Conservation (phyloP, 176 grass and related monocot genomes). For the Elaeis guineensis region DNA sequence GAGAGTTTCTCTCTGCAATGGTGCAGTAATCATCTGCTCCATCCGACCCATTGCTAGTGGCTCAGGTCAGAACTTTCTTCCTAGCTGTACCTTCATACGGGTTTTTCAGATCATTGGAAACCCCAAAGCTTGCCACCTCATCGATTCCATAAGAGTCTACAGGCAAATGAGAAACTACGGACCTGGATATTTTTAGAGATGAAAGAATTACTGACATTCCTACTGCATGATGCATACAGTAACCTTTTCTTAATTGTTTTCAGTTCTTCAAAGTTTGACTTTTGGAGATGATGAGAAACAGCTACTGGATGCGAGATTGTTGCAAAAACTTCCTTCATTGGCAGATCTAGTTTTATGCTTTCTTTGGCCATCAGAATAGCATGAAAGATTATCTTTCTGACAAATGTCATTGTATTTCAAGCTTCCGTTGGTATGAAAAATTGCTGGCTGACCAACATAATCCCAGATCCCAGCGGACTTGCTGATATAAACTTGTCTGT, state of each 20-base stretch:
- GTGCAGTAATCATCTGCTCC: conserved; percentile 10
- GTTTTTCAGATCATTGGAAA: conserved; percentile 13
- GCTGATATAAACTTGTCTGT: conserved; percentile 48
- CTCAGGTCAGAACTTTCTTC: background rate
- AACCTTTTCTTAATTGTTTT: conserved; percentile 40
- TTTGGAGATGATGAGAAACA: conserved; percentile 16
- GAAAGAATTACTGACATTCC: conserved; percentile 19
- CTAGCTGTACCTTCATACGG: conserved; percentile 3
- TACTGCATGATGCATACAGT: conserved; percentile 28
- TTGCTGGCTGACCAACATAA: conserved; percentile 46
- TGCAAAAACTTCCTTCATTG: conserved; percentile 17
- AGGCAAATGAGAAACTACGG: conserved; percentile 21
- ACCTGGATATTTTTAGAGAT: conserved; percentile 23
- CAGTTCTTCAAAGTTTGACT: conserved; percentile 49
- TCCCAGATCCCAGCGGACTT: conserved; percentile 53
- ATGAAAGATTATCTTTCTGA: conserved; percentile 28
- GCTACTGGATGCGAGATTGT: conserved; percentile 12
- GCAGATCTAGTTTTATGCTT: conserved; percentile 10
- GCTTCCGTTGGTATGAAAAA: conserved; percentile 31
- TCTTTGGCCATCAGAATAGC: conserved; percentile 28
- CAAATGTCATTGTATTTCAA: conserved; percentile 22
- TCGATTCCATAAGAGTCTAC: conserved; percentile 8
- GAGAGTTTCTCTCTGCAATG: conserved; percentile 19
- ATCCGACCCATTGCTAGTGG: background rate
- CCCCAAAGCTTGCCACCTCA: conserved; percentile 6